phyloP scores from a whole-genome alignment of 441 rosid species.

The Jatropha podagrica region DNA sequence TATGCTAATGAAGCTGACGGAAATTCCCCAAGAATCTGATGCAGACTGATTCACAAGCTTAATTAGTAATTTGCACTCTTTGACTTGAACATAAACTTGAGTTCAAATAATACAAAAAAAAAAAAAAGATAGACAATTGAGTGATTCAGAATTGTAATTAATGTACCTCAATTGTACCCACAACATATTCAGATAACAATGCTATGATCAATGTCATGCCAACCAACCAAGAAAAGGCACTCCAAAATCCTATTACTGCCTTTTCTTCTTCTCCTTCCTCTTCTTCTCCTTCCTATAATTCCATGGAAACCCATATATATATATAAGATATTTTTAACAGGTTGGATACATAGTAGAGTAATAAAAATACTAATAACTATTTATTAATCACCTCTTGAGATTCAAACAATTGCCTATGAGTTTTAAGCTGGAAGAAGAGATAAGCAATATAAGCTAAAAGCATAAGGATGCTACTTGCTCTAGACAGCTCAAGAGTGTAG shows the following conservation, averaged over 20 bases:
- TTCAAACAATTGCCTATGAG: slow-evolving; percentile 69
- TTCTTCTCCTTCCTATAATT: slow-evolving; percentile 43
- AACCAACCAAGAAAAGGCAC: slow-evolving; percentile 69
- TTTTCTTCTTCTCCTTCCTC: slow-evolving; percentile 51
- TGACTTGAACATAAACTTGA: too few relatives aligned
- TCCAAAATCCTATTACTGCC: slow-evolving; percentile 81
- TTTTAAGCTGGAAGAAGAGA: slow-evolving; percentile 67
- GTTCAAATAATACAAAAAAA: too few relatives aligned
- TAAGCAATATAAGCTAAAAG: slow-evolving; percentile 60
- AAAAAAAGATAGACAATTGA: neutral
- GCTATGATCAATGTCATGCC: slow-evolving; percentile 80
- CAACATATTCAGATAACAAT: slow-evolving; percentile 74
- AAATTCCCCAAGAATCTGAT: slow-evolving; percentile 85
- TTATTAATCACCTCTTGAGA: slow-evolving; percentile 44
- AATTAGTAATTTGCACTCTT: neutral
- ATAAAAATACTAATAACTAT: too few relatives aligned
- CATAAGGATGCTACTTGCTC: slow-evolving; percentile 78
- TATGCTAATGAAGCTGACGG: slow-evolving; percentile 83
- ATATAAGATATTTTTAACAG: neutral
- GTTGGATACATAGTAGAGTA: neutral
- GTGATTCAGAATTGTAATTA: neutral
- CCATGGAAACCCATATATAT: neutral
- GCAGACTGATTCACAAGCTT: slow-evolving; percentile 49
- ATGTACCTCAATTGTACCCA: slow-evolving; percentile 78
- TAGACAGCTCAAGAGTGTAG: slow-evolving; percentile 51